These are phyloP conservation scores for Quercus robur DNA, from an alignment of 306 rosid species.

Conservation along the genomic window DNA sequence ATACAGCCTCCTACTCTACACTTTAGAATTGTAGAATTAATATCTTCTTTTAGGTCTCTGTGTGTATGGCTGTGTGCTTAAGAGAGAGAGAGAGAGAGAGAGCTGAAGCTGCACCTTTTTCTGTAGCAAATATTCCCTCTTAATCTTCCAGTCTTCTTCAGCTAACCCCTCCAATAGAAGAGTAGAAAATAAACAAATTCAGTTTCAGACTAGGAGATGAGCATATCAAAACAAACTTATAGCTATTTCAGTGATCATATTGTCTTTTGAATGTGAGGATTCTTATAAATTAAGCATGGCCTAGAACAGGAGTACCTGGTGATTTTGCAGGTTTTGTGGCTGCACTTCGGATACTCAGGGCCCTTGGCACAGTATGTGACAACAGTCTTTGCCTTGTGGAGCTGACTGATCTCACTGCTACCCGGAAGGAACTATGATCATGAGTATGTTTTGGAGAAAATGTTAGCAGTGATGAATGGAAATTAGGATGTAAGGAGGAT, in stretches of 20 bases:
- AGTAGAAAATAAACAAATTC: neutral
- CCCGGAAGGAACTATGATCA: conserved; percentile 37
- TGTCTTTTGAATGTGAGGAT: conserved; percentile 6
- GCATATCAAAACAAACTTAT: neutral
- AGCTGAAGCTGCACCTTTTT: conserved; percentile 55
- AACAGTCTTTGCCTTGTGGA: conserved; percentile 29
- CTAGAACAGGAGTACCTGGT: conserved; percentile 57
- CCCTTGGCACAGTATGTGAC: conserved; percentile 34
- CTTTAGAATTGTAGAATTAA: neutral
- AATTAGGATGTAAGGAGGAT: conserved; percentile 40
- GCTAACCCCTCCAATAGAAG: conserved; percentile 59
- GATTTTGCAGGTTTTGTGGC: conserved; percentile 83
- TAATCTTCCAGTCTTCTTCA: conserved; percentile 96
- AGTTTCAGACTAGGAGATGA: conserved; percentile 8
- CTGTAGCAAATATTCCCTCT: conserved; percentile 64
- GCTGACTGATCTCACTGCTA: conserved; percentile 36
- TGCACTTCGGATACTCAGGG: conserved; percentile 55
- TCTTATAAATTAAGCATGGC: neutral
- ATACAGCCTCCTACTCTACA: no score
- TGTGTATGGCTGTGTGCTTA: neutral
- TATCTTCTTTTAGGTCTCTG: neutral
- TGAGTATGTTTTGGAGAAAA: conserved; percentile 43
- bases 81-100: conserved; percentile 7
- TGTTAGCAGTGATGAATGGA: conserved; percentile 27
- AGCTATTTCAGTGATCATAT: conserved; percentile 7